Percentiles rank a stretch among this genome's conserved stretches.
These are phyloP conservation scores for Sugiyamaella boreocaroliniensis DNA, from an alignment of 805 yeast genomes.

Conservation along the genomic window DNA sequence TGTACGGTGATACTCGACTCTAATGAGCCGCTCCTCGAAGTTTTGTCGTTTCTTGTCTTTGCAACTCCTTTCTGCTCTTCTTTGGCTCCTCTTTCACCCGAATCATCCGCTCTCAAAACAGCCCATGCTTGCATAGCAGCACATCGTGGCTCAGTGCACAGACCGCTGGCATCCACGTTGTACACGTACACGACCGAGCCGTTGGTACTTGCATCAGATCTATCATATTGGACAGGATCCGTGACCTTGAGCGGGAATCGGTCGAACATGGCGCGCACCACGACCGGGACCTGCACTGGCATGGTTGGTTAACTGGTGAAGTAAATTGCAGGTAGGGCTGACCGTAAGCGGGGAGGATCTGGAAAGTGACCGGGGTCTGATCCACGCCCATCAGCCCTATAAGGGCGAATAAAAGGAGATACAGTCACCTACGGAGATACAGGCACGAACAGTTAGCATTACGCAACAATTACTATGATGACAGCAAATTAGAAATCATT, in stretches of 20 bases:
- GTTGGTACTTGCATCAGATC: neutral
- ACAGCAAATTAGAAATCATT: too few relatives aligned
- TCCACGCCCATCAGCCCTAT: too few relatives aligned
- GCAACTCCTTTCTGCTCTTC: conserved; percentile 9
- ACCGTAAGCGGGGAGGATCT: too few relatives aligned
- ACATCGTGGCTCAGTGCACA: conserved; percentile 29
- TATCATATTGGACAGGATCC: conserved; percentile 13
- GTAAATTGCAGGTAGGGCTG: neutral
- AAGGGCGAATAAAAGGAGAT: too few relatives aligned
- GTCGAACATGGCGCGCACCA: conserved; percentile 27
- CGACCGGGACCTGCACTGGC: conserved; percentile 26
- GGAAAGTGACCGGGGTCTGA: too few relatives aligned
- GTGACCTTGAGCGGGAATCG: conserved; percentile 26
- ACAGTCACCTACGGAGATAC: too few relatives aligned
- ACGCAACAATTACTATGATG: too few relatives aligned
- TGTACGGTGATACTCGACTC: neutral
- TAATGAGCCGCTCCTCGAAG: conserved; percentile 4
- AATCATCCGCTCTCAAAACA: conserved; percentile 1
- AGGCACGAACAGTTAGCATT: too few relatives aligned
- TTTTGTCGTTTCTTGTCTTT: conserved; percentile 15
- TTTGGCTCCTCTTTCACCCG: neutral
- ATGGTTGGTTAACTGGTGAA: neutral
- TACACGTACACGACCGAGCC: conserved; percentile 19
- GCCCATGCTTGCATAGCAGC: conserved; percentile 21
- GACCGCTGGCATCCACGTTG: conserved; percentile 12